Conservation (phyloP, 202 grass and related monocot genomes). For the Saccharum hybrid region DNA sequence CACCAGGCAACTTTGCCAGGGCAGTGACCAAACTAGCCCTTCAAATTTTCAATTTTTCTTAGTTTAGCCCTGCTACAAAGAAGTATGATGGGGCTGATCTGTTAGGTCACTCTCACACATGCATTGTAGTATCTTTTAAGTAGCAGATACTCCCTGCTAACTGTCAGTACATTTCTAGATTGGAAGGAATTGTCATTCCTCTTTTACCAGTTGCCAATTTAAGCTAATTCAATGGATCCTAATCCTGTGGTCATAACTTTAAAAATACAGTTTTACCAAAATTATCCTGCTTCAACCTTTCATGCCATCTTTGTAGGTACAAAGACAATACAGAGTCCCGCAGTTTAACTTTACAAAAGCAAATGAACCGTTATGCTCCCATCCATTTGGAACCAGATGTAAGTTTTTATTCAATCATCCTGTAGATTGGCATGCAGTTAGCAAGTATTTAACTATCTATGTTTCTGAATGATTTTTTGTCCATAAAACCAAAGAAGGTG, state of each 20-base stretch:
- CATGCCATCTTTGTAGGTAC: constrained; percentile 64
- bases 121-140: constrained; percentile 30
- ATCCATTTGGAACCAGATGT: constrained; percentile 83
- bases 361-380: constrained; percentile 76
- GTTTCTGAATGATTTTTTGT: constrained; percentile 36
- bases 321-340: constrained; percentile 69
- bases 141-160: constrained; percentile 4
- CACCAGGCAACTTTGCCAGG: no score
- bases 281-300: constrained; percentile 40
- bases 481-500: background rate
- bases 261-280: constrained; percentile 1
- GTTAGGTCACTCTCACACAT: constrained; percentile 1
- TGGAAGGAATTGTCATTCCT: constrained; percentile 21
- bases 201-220: constrained; percentile 23
- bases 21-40: no score
- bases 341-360: constrained; percentile 78
- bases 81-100: background rate
- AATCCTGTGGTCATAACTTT: constrained; percentile 9
- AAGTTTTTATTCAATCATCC: constrained; percentile 31
- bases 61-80: background rate
- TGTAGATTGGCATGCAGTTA: constrained; percentile 42
- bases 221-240: constrained; percentile 33
- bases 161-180: background rate
- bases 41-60: background rate
- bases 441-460: background rate